phyloP scores from a whole-genome alignment of 805 yeast genomes.

The Blastobotrys mokoenaii region DNA sequence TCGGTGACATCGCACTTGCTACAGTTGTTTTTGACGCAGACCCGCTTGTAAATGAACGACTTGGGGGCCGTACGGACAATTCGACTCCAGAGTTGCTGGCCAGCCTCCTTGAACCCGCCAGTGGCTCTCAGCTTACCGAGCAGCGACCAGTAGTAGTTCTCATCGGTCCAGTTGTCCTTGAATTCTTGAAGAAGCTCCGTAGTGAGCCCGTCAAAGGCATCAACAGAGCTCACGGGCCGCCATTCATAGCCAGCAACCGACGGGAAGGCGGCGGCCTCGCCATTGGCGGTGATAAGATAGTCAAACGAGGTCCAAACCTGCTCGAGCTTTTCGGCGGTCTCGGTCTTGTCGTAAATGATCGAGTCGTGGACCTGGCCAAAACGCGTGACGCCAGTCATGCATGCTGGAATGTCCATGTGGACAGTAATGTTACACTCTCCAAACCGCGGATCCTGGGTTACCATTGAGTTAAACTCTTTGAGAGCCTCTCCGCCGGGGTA shows the following conservation, averaged over 20 bases:
- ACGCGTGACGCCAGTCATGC: slow-evolving; percentile 79
- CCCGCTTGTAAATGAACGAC: neutral
- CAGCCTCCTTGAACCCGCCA: neutral
- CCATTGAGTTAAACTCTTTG: slow-evolving; percentile 38
- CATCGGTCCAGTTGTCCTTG: neutral
- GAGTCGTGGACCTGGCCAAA: slow-evolving; percentile 49
- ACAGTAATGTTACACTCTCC: slow-evolving; percentile 27
- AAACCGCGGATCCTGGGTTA: slow-evolving; percentile 19
- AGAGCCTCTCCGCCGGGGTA: slow-evolving; percentile 89
- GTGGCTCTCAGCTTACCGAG: neutral
- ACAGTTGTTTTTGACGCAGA: no score
- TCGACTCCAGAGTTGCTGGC: neutral
- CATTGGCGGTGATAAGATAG: slow-evolving; percentile 40
- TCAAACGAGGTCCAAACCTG: slow-evolving; percentile 42
- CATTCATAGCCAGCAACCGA: slow-evolving; percentile 28
- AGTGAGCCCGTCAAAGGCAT: slow-evolving; percentile 37
- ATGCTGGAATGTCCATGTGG: slow-evolving; percentile 71
- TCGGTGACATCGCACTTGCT: no score
- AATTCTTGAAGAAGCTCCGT: slow-evolving; percentile 5
- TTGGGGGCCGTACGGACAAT: neutral
- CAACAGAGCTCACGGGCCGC: slow-evolving; percentile 33
- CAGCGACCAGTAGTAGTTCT: neutral
- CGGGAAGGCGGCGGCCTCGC: slow-evolving; percentile 5
- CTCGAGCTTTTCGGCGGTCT: slow-evolving; percentile 34
- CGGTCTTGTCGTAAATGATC: slow-evolving; percentile 68